Base-by-base conservation (phyloP, 371 early-diverging fungal species). In the Rhizopus arrhizus region DNA sequence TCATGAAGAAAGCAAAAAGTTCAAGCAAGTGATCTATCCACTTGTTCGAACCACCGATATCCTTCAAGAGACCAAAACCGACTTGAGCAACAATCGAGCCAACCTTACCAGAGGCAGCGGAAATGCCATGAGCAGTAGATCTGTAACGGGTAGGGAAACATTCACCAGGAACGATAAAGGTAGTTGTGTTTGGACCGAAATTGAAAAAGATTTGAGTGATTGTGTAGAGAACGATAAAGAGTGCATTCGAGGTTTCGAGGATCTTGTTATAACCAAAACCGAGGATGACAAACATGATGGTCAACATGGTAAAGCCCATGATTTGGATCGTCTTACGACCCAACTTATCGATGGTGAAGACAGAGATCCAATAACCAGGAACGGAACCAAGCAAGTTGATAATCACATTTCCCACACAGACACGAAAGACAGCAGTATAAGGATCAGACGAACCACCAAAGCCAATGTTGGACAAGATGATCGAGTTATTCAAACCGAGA, bases 281-380 rank as follows among this genome's bases (percentile, higher is more conserved):
- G 31, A 82, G 68, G 28, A 79, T 64, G 49, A 75, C 32, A 45
- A 79, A 79, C 50, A 82, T 56, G 46, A 74, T 66, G 16, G 80
- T 79, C 33, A 82, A 63, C 73, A 82, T 72, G 45, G 46, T 53
- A 66, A 79, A 82, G 49, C 94, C 94, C 65, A 88, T 76, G 58
- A 87, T 78, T 69, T 94, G 95, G 66, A 95, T 93, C 38, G 76
- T 76, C 59, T 88, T 91, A 52, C 95, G 90, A 58, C 95, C 95
- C n/a, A 91, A 47, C 16, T 74, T 76, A 57, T 95, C 95, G 54
- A 95, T 87, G 38, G 87, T 78, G 59, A 87, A 85, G 36, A 94
- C 93, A 29, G 91, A 87, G 57, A 89, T 81, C 89, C 89, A 93
- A 60, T 91, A 88, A 60, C 95, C 95, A 40, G 95, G 95, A 5